Percentiles rank a stretch among this genome's conserved stretches.
Evolutionary conservation across 495 filamentous ascomycete genomes (phyloP).

Genomic region (Hypoxylon intermedium): DNA sequence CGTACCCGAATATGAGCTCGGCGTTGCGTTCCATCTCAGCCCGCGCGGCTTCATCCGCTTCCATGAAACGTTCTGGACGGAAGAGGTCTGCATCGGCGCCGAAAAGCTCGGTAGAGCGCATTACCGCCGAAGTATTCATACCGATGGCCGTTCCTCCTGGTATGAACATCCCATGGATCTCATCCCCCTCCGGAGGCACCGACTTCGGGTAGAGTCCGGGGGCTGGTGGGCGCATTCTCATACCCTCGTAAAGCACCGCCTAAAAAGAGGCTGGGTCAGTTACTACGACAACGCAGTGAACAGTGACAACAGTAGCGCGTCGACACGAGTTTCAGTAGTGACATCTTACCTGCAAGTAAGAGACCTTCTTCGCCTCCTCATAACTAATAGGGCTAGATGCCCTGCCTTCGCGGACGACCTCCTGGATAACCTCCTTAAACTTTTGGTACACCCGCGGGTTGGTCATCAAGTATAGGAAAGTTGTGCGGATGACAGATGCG

Average conservation of each 20-base stretch:
- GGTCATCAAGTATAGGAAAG: constrained; percentile 60
- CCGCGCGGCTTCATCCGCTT: constrained; percentile 43
- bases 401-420: constrained; percentile 62
- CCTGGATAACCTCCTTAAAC: constrained; percentile 69
- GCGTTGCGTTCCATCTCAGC: constrained; percentile 51
- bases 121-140: constrained; percentile 50
- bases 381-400: constrained; percentile 64
- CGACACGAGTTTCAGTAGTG: not conserved
- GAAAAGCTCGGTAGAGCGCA: constrained; percentile 51
- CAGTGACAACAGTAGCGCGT: not conserved
- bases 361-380: constrained; percentile 59
- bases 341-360: constrained; percentile 40
- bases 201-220: constrained; percentile 24
- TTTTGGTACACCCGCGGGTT: constrained; percentile 58
- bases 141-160: constrained; percentile 63
- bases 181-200: constrained; percentile 45
- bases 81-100: constrained; percentile 59
- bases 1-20: constrained; percentile 54
- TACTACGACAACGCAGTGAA: not conserved
- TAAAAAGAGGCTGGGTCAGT: not conserved
- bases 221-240: constrained; percentile 36
- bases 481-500: constrained; percentile 61
- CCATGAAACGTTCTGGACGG: constrained; percentile 64
- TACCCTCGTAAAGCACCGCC: constrained; percentile 42
- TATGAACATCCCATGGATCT: constrained; percentile 59